Base-by-base conservation (phyloP, 2,329 filamentous ascomycete species). In the Gaeumannomyces tritici region DNA sequence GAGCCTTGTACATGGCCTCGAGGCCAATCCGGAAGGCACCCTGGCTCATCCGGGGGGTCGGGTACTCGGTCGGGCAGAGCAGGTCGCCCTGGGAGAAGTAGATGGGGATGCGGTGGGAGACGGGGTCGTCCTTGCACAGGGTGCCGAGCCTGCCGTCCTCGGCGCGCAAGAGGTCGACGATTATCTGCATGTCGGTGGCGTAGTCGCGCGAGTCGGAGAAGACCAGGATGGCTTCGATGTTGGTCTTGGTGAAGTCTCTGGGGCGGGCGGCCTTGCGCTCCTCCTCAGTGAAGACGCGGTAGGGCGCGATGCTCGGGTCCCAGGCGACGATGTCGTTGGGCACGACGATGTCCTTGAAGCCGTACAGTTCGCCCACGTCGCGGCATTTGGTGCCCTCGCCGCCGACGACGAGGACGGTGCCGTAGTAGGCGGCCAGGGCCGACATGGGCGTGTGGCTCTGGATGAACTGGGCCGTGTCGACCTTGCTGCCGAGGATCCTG, bases 381-480 rank as follows among this genome's bases (percentile, higher is more conserved):
- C 88, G 86, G 76, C 88, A 89, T 72, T 85, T 85, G 78, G 88
- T 90, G 63, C 87, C 88, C 72, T 91, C 88, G 69, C 89, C 89
- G 73, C 89, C 89, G 54, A 90, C 85, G 4, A 91, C 88, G 4
- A 91, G 80, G 47, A 91, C 88, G 3, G 88, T 90, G 68, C 85
- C 82, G 79, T 90, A 91, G 80, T 91, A 91, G 73, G 90, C 87
- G 27, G 88, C 78, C 69, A 91, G 76, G 57, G 88, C 89, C 64
- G 87, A 86, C 89, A 91, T 91, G 67, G 88, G 88, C 4, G 87
- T 90, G 79, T 90, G 88, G 1, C 85, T 88, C 74, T 90, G 88
- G 71, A 90, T 90, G 79, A 91, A 91, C 72, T 90, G 88, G 63
- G 89, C 86, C 51, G 83, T 88, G 61, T 79, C 83, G 73, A 90